phyloP scores from a whole-genome alignment of 441 rosid species.

The Brassica hybrid region DNA sequence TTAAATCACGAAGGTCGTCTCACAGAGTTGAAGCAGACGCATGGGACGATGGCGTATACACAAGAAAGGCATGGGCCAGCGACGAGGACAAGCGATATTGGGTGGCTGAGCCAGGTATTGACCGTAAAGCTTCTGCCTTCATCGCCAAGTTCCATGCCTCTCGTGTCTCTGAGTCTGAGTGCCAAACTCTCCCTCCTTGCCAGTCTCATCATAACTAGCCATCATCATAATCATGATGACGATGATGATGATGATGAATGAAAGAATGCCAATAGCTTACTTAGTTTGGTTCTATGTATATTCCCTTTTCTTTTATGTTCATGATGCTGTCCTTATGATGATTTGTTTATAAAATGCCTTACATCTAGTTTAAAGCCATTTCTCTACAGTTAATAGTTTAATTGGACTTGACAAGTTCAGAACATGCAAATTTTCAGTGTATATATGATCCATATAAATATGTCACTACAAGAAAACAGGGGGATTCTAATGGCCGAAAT shows the following conservation, averaged over 20 bases:
- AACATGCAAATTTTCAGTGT: background rate
- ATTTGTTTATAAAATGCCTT: slow-evolving; percentile 32
- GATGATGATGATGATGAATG: background rate
- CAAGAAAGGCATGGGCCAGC: slow-evolving; percentile 57
- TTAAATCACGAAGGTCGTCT: slow-evolving; percentile 38
- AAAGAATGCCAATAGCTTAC: background rate
- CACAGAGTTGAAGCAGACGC: slow-evolving; percentile 36
- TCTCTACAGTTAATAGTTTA: too few species aligned
- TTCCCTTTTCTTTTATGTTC: slow-evolving; percentile 10
- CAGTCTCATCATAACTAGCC: slow-evolving; percentile 37
- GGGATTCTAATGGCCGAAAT: too few species aligned
- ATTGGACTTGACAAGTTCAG: background rate
- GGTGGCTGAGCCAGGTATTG: slow-evolving; percentile 78
- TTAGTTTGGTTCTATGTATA: slow-evolving; percentile 38
- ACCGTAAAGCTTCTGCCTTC: slow-evolving; percentile 63
- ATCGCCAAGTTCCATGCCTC: slow-evolving; percentile 48
- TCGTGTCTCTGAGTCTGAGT: slow-evolving; percentile 42
- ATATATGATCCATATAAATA: background rate
- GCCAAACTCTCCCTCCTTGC: slow-evolving; percentile 42
- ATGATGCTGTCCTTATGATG: slow-evolving; percentile 24
- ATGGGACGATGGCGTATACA: slow-evolving; percentile 41
- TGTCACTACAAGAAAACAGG: background rate
- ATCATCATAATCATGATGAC: slow-evolving; percentile 8
- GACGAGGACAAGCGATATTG: slow-evolving; percentile 66
- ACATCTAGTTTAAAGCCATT: background rate